Evolutionary conservation across 2,329 filamentous ascomycete genomes (phyloP).

Genomic region (Colletotrichum neosansevieriae): DNA sequence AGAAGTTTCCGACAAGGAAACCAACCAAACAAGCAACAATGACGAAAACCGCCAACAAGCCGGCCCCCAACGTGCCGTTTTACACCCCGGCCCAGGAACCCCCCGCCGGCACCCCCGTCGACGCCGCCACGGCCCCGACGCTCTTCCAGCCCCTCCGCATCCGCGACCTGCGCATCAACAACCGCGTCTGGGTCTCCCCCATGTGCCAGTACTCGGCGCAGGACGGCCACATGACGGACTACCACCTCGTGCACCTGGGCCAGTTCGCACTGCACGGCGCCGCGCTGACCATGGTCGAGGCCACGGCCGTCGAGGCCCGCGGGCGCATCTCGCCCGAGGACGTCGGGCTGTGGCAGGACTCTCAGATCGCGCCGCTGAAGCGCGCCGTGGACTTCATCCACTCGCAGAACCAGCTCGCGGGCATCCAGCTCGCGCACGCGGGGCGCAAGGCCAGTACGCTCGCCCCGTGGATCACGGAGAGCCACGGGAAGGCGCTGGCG

Average conservation of each 20-base stretch:
- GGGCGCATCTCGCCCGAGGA: slow-evolving; percentile 88
- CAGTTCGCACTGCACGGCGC: slow-evolving; percentile 82
- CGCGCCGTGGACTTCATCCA: slow-evolving; percentile 83
- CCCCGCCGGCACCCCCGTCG: slow-evolving; percentile 60
- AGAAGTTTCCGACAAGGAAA: not conserved
- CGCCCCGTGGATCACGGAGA: slow-evolving; percentile 74
- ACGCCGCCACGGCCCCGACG: slow-evolving; percentile 58
- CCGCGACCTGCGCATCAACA: slow-evolving; percentile 64
- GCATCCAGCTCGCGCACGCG: slow-evolving; percentile 85
- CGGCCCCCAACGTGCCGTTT: slow-evolving; percentile 61
- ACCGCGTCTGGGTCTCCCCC: slow-evolving; percentile 70
- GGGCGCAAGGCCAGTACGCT: slow-evolving; percentile 75
- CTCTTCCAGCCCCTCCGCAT: slow-evolving; percentile 69
- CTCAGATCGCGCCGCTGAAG: slow-evolving; percentile 79
- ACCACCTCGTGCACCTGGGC: slow-evolving; percentile 85
- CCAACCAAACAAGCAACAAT: slow-evolving; percentile 33
- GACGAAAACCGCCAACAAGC: slow-evolving; percentile 49
- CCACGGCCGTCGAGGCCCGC: slow-evolving; percentile 79
- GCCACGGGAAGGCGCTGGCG: slow-evolving; percentile 61
- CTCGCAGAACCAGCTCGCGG: slow-evolving; percentile 80
- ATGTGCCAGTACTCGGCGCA: slow-evolving; percentile 72
- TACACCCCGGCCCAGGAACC: slow-evolving; percentile 68
- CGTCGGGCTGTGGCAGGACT: slow-evolving; percentile 85
- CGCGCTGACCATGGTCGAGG: slow-evolving; percentile 81
- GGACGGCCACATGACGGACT: slow-evolving; percentile 79